Conservation (phyloP, 371 early-diverging fungal species). For the Zancudomyces culisetae region DNA sequence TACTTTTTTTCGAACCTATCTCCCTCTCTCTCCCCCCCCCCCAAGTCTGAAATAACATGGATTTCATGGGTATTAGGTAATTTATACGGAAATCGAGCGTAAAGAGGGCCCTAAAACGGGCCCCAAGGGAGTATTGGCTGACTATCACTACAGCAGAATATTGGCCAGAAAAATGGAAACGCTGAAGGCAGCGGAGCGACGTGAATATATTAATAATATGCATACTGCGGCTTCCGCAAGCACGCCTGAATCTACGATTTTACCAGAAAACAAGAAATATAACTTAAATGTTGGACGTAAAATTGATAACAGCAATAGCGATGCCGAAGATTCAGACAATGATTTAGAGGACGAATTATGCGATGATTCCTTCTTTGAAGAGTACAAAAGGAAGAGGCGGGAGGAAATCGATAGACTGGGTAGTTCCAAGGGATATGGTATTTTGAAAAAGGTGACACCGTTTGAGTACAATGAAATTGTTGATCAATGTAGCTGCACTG, state of each 20-base stretch:
- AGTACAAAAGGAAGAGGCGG: constrained; percentile 13
- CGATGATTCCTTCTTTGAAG: constrained; percentile 12
- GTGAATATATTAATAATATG: neutral
- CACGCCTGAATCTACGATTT: neutral
- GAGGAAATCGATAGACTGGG: constrained; percentile 4
- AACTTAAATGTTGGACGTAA: neutral
- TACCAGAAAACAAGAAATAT: neutral
- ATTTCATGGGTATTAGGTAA: no score
- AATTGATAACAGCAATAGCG: neutral
- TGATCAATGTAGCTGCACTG: constrained; percentile 7
- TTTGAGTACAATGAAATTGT: constrained; percentile 19
- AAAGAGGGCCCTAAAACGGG: constrained; percentile 22
- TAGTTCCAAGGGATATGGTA: neutral
- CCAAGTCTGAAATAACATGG: no score
- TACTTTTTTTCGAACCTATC: no score
- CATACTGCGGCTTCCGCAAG: constrained; percentile 4
- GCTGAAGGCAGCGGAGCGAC: neutral
- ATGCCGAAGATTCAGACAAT: neutral
- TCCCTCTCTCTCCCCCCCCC: no score
- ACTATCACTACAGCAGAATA: constrained; percentile 12
- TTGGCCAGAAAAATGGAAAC: neutral
- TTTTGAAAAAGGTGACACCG: constrained; percentile 9
- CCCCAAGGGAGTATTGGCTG: constrained; percentile 23
- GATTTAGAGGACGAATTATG: neutral
- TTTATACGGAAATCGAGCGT: neutral